Conservation (phyloP, 2,329 filamentous ascomycete genomes). For the Biscogniauxia mediterranea region DNA sequence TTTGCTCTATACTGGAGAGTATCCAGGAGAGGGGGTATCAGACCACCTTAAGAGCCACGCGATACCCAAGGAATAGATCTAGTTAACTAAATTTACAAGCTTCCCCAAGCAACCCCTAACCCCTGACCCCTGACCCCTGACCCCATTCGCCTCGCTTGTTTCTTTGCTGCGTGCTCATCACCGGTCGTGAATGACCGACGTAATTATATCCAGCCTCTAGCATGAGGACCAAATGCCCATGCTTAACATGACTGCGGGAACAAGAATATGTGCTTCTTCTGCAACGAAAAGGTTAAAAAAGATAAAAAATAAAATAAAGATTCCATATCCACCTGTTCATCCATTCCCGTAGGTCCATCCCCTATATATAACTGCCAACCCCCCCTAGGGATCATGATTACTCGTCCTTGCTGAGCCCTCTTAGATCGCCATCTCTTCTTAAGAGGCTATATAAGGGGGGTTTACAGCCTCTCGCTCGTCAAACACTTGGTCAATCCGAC, state of each 20-base stretch:
- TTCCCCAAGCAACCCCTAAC: conserved; percentile 1
- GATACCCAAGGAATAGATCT: conserved; percentile 19
- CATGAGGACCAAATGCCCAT: conserved; percentile 12
- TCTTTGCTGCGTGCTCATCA: background rate
- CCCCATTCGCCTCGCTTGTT: conserved; percentile 1
- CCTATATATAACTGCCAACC: background rate
- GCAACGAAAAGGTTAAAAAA: background rate
- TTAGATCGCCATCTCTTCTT: background rate
- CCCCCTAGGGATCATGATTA: background rate
- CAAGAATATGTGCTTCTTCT: conserved; percentile 8
- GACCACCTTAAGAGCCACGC: conserved; percentile 18
- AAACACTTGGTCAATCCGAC: conserved; percentile 52
- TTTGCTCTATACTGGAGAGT: conserved; percentile 11
- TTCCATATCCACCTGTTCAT: background rate
- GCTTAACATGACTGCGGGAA: background rate
- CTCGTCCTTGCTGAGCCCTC: background rate
- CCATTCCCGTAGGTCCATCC: background rate
- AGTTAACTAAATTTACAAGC: conserved; percentile 12
- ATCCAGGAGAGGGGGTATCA: conserved; percentile 4
- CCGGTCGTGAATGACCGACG: conserved; percentile 4
- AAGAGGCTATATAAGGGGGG: background rate
- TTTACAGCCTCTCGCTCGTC: conserved; percentile 40
- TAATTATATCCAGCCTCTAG: conserved; percentile 17
- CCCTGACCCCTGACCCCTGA: no score
- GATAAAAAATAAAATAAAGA: no score